Base-by-base conservation (phyloP, 257 asterid species). In the Anisodus acutangulus region DNA sequence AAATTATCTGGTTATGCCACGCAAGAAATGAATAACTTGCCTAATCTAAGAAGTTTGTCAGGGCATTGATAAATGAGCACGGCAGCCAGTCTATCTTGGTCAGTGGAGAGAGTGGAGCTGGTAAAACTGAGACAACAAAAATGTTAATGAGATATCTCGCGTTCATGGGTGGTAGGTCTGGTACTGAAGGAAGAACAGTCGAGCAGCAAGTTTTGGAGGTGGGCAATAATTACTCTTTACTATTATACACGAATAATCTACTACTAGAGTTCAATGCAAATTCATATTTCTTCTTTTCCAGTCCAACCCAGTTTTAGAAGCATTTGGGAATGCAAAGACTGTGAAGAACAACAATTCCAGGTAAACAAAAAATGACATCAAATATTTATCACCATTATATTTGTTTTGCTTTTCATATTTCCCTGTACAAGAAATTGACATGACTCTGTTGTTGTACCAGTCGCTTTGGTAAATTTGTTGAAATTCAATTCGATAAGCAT, bases 91-190 rank as follows among this genome's bases (percentile, higher is more conserved):
- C 99, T 54, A 96, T 96, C 84, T 88, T 96, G 93, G 99, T 96
- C 71, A 96, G 98, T 84, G 99, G 99, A 85, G 99, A 96, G 88
- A 94, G 98, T 81, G 99, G 99, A 83, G 99, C 98, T 35, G 98
- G 98, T 13, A 96, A 96, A 90, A 94, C 98, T 0, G 99, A 96
- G 91, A 94, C 99, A 31, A 96, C 99, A 6, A 96, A 96, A 85
- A 91, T 94, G 99, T 86, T 96, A 9, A 96, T 96, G 99, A 92
- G 97, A 86, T 96, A 96, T 88, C 98, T 96, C 78, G 98, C 99
- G 0, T 94, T 92, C 71, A 93, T 94, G 98, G 99, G 98, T n/a
- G 99, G 99, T 63, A 88, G 98, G 87, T 91, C 97, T 0, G 95
- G 94, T 9, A 90, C 91, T 2, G 98, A 94, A 88, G 98, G 98